A percentile compares a stretch with the other conserved stretches of the same genome.
phyloP scores from a whole-genome alignment of 352 stramenopile genomes.

The Thalassiosira livingstoniorum region DNA sequence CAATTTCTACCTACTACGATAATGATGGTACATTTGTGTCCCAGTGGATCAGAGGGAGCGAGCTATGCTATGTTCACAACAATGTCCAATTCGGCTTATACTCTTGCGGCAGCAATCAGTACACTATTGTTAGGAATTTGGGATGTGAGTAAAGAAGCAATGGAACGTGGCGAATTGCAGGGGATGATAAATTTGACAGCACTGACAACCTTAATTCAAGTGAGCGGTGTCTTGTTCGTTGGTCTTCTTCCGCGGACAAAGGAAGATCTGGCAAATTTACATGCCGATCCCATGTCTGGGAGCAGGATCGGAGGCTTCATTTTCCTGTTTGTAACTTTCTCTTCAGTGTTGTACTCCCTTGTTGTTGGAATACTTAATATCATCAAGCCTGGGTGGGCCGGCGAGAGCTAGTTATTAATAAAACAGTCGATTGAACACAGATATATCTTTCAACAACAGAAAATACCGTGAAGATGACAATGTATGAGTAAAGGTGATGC shows the following conservation, averaged over 20 bases:
- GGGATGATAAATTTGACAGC: constrained; percentile 82
- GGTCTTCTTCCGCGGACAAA: constrained; percentile 77
- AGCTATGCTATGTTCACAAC: constrained; percentile 86
- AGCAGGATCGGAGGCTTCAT: constrained; percentile 75
- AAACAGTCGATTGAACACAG: neutral
- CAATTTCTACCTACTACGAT: constrained; percentile 84
- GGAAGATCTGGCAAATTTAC: constrained; percentile 75
- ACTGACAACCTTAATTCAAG: constrained; percentile 79
- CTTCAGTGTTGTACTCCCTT: constrained; percentile 79
- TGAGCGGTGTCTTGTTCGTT: constrained; percentile 77
- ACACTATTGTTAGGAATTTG: constrained; percentile 77
- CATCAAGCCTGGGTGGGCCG: constrained; percentile 70
- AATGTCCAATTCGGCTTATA: constrained; percentile 75
- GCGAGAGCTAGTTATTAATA: constrained; percentile 56
- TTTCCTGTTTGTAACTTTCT: constrained; percentile 79
- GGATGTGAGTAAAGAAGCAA: constrained; percentile 77
- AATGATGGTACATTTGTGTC: constrained; percentile 84
- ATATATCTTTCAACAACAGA: neutral
- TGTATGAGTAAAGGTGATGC: no score
- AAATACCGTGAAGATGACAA: no score
- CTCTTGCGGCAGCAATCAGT: constrained; percentile 64
- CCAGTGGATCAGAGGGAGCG: constrained; percentile 66
- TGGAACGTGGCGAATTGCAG: constrained; percentile 59
- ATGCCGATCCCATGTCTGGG: constrained; percentile 57
- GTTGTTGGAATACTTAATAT: constrained; percentile 79